phyloP scores from a whole-genome alignment of 2,329 filamentous ascomycete genomes.

The Phoma sp. region DNA sequence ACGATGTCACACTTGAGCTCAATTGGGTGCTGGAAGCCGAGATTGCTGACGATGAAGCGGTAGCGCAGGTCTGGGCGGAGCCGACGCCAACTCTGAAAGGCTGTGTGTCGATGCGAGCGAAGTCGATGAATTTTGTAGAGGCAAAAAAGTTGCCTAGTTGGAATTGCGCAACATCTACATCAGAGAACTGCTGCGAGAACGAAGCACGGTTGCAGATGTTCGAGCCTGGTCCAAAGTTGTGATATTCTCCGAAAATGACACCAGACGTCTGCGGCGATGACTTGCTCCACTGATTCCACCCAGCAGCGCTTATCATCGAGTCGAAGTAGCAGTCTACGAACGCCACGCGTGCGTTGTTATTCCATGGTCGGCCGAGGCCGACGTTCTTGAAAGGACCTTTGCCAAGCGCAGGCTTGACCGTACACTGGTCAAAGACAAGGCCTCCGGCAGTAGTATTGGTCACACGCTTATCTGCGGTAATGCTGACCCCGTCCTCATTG shows the following conservation, averaged over 20 bases:
- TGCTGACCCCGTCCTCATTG: slow-evolving; percentile 46
- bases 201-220: slow-evolving; percentile 39
- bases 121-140: slow-evolving; percentile 53
- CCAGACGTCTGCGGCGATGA: slow-evolving; percentile 27
- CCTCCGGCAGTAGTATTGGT: slow-evolving; percentile 49
- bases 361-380: slow-evolving; percentile 36
- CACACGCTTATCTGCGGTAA: slow-evolving; percentile 51
- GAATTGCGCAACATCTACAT: slow-evolving; percentile 48
- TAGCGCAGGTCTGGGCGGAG: slow-evolving; percentile 35
- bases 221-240: slow-evolving; percentile 49
- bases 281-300: slow-evolving; percentile 32
- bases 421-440: slow-evolving; percentile 50
- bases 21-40: not conserved
- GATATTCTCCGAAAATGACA: slow-evolving; percentile 42
- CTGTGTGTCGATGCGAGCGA: slow-evolving; percentile 47
- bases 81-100: slow-evolving; percentile 48
- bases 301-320: slow-evolving; percentile 27
- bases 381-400: slow-evolving; percentile 39
- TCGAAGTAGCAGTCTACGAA: slow-evolving; percentile 29
- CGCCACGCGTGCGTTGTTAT: slow-evolving; percentile 27
- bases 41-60: slow-evolving; percentile 22
- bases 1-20: not conserved
- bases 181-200: slow-evolving; percentile 50
- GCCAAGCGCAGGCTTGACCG: slow-evolving; percentile 38
- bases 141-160: slow-evolving; percentile 53